Evolutionary conservation across 345 rosid species (phyloP).

Genomic region (Capsella bursapastoris): DNA sequence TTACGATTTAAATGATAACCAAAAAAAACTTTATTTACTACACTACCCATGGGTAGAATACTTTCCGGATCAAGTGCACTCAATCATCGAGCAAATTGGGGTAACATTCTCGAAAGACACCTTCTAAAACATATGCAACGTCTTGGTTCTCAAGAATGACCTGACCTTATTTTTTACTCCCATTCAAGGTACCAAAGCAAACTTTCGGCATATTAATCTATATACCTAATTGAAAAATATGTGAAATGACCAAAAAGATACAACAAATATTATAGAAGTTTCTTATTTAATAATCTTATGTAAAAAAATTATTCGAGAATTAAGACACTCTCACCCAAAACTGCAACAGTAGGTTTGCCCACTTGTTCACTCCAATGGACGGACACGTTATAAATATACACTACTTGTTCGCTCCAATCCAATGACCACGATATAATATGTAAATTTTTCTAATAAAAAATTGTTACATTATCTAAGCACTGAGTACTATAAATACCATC

Average conservation of each 20-base stretch:
- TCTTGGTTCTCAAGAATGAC: not conserved
- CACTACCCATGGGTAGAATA: not conserved
- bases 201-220: not conserved
- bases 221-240: not conserved
- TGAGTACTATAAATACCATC: conserved; percentile 18
- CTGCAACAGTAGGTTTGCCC: not conserved
- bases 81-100: too few species aligned
- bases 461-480: not conserved
- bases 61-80: not conserved
- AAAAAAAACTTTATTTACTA: not conserved
- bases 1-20: not conserved
- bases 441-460: not conserved
- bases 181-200: not conserved
- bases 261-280: not conserved
- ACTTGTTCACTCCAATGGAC: not conserved
- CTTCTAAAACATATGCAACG: not conserved
- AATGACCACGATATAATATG: not conserved
- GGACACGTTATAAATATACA: not conserved
- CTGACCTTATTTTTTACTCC: not conserved
- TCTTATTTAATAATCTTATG: not conserved
- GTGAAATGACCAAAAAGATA: not conserved
- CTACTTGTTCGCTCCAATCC: not conserved
- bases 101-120: not conserved
- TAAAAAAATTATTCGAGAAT: not conserved
- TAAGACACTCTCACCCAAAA: not conserved